Evolutionary conservation across 257 asterid species (phyloP).

Genomic region (Salvia hispanica): DNA sequence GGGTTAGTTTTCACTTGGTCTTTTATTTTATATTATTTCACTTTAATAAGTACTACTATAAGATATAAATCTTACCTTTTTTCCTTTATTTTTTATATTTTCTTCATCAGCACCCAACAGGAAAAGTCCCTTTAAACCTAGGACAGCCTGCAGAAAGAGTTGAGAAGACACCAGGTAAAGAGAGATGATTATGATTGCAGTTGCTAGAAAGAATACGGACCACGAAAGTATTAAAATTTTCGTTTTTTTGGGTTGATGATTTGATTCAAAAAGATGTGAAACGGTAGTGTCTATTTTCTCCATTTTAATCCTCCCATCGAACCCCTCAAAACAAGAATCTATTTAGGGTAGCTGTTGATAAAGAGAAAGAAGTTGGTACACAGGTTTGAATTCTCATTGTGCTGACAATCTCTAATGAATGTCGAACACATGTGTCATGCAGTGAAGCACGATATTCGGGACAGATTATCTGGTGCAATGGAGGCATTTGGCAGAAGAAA

Average conservation of each 20-base stretch:
- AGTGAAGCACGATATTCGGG: conserved; percentile 70
- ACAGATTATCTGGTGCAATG: conserved; percentile 57
- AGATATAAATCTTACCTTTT: conserved; percentile 24
- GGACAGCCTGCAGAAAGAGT: conserved; percentile 67
- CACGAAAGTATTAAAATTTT: background rate
- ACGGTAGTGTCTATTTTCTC: background rate
- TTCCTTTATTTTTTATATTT: background rate
- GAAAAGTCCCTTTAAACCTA: conserved; percentile 59
- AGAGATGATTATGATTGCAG: background rate
- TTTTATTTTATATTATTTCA: background rate
- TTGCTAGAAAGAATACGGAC: background rate
- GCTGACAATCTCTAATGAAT: conserved; percentile 20
- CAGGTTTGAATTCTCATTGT: background rate
- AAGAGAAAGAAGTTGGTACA: background rate
- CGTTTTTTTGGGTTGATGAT: background rate
- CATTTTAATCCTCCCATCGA: too few relatives aligned
- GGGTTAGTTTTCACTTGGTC: conserved; percentile 43
- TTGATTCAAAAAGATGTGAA: background rate
- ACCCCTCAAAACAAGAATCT: background rate
- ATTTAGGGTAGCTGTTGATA: background rate
- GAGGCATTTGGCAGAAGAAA: conserved; percentile 65
- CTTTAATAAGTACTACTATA: background rate
- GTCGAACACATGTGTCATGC: conserved; percentile 7
- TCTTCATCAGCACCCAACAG: conserved; percentile 55
- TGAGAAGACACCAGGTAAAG: conserved; percentile 65